Evolutionary conservation across 345 rosid species (phyloP), one percentile per base, ranked within the genome.

Genomic region (Theobroma cacao): DNA sequence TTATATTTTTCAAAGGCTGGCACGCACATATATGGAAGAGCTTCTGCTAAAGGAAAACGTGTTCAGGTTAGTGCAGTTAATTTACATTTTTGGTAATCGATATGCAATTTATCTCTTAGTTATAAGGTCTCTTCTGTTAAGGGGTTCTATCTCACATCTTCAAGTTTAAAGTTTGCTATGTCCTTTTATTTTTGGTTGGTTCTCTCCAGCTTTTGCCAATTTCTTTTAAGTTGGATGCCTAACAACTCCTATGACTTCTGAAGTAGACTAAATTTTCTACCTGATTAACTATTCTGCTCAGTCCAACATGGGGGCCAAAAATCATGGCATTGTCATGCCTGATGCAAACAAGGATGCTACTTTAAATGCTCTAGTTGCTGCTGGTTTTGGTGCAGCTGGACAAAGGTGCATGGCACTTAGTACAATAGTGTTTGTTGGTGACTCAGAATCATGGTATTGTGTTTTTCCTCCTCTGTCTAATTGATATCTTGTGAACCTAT

Each of bases 351-450:
- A 87, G 11, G 94, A 95, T 80, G 92, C 95, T 75, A 85, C 99
- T 61, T 78, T 95, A 66, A 95, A 91, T 83, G 97, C 99, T 26
- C 80, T 95, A 74, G 89, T 85, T 80, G 98, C 97, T 78, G 99
- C 99, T 80, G 99, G 98, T 28, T 95, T 95, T 89, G 99, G 98
- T 82, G 99, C 99, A 65, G 98, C 98, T 60, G 99, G 99, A 78
- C 99, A 93, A 77, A 90, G 99, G 82, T 95, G 99, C 86, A 95
- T 95, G 99, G 98, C 98, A 34, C 92, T 95, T 31, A 95, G 99
- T 86, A 91, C 93, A 2, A 89, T 93, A 63, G 97, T 93, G 62
- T 95, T 95, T 75, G 98, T 95, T 43, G 98, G 98, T 68, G 86
- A 78, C 71, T 80, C 99, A 50, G 85, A 89, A 66, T 75, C 94